Evolutionary conservation across 805 yeast genomes (phyloP).

Genomic region (Trichomonascus vanleenenianus): DNA sequence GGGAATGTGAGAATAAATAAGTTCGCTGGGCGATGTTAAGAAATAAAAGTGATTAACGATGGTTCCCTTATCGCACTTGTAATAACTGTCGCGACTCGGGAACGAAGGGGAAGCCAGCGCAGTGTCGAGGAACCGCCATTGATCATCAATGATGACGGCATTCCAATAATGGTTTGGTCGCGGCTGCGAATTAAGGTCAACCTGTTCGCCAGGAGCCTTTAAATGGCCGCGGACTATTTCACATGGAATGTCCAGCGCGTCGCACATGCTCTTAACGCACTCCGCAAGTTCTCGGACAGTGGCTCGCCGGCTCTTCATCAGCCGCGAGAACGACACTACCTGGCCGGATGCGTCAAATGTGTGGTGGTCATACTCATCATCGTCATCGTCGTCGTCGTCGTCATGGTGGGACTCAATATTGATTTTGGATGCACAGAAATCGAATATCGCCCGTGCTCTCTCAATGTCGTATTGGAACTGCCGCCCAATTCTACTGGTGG

Average conservation of each 20-base stretch:
- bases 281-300: constrained; percentile 68
- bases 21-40: constrained; percentile 62
- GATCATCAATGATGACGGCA: constrained; percentile 63
- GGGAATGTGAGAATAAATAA: constrained; percentile 85
- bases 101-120: constrained; percentile 53
- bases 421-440: constrained; percentile 55
- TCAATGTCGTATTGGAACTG: constrained; percentile 49
- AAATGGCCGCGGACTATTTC: constrained; percentile 77
- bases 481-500: constrained; percentile 44
- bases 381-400: constrained; percentile 19
- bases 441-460: constrained; percentile 55
- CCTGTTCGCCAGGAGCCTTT: constrained; percentile 63
- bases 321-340: constrained; percentile 16
- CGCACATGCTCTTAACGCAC: constrained; percentile 65
- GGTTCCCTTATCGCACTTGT: constrained; percentile 27
- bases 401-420: constrained; percentile 11
- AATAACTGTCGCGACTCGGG: constrained; percentile 40
- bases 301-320: constrained; percentile 42
- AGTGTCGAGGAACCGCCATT: constrained; percentile 75
- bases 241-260: constrained; percentile 59
- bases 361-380: constrained; percentile 10
- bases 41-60: constrained; percentile 57
- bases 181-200: constrained; percentile 33
- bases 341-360: background rate
- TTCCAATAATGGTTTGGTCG: constrained; percentile 85